phyloP scores from a whole-genome alignment of 257 asterid species.

The Jacaranda mimosifolia region DNA sequence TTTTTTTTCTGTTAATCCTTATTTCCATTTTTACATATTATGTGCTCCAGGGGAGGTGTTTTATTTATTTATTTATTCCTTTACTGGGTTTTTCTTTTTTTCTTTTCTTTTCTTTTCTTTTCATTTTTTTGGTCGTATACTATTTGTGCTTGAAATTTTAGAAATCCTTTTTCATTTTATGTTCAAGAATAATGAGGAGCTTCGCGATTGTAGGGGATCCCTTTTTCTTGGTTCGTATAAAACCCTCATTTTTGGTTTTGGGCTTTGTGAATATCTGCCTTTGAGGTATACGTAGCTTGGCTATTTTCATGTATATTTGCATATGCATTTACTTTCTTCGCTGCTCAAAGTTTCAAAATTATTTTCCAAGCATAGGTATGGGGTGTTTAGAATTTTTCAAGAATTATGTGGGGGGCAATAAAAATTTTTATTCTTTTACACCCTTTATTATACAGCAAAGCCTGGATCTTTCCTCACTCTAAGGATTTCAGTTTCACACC shows the following conservation, averaged over 20 bases:
- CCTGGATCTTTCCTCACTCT: constrained; percentile 3
- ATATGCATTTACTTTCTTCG: not conserved
- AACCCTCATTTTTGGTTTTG: constrained; percentile 1
- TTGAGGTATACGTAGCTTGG: not conserved
- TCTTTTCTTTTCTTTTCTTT: too few species aligned
- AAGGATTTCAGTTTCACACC: not conserved
- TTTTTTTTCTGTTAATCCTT: not conserved
- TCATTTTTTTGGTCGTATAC: not conserved
- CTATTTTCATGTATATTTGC: not conserved
- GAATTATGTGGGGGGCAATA: not conserved
- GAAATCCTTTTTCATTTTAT: not conserved
- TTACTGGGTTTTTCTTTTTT: not conserved
- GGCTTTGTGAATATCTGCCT: not conserved
- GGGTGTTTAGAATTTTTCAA: not conserved
- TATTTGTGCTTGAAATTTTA: constrained; percentile 3
- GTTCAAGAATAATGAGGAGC: not conserved
- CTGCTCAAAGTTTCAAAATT: not conserved
- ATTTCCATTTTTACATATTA: constrained; percentile 3
- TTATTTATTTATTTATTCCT: not conserved
- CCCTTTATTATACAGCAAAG: constrained; percentile 2
- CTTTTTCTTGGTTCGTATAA: not conserved
- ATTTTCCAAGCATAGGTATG: not conserved
- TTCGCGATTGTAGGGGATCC: constrained; percentile 9
- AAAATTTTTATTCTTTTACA: not conserved
- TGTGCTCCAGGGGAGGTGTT: not conserved